A percentile compares a stretch with the other conserved stretches of the same genome.
These are phyloP conservation scores for Candida khao-thaluensis DNA, from an alignment of 805 yeast species.

Conservation along the genomic window DNA sequence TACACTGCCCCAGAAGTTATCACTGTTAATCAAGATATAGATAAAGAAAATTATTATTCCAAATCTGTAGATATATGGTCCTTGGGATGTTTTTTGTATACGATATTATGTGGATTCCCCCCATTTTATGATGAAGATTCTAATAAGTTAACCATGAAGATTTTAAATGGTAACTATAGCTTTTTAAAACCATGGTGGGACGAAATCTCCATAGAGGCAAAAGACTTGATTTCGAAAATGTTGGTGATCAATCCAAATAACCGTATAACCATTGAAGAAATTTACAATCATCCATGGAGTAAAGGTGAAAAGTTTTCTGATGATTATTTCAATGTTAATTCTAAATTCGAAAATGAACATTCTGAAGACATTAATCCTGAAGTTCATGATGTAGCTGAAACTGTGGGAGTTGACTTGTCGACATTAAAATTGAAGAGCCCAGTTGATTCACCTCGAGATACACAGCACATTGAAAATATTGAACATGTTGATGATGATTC, in stretches of 20 bases:
- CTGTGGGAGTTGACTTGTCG: background rate
- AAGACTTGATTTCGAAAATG: conserved; percentile 62
- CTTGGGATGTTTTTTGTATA: conserved; percentile 67
- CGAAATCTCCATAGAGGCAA: conserved; percentile 71
- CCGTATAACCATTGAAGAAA: conserved; percentile 66
- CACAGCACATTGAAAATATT: conserved; percentile 17
- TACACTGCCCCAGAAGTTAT: conserved; percentile 75
- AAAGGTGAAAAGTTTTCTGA: conserved; percentile 16
- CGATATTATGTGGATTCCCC: conserved; percentile 70
- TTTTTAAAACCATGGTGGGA: conserved; percentile 88
- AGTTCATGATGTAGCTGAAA: conserved; percentile 4
- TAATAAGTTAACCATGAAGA: conserved; percentile 60
- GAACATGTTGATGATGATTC: conserved; percentile 4
- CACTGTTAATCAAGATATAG: conserved; percentile 24
- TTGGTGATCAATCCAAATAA: conserved; percentile 67
- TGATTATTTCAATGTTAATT: conserved; percentile 18
- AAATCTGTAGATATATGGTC: conserved; percentile 76
- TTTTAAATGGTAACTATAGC: conserved; percentile 68
- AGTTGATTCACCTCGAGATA: conserved; percentile 1
- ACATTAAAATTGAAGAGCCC: conserved; percentile 11
- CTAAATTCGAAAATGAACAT: conserved; percentile 14
- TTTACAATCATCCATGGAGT: conserved; percentile 72
- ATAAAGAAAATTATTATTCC: conserved; percentile 49
- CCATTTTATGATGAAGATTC: conserved; percentile 75
- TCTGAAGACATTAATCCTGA: conserved; percentile 5